A percentile compares a stretch with the other conserved stretches of the same genome.
phyloP scores from a whole-genome alignment of 257 asterid genomes.

The Mentha longifolia region DNA sequence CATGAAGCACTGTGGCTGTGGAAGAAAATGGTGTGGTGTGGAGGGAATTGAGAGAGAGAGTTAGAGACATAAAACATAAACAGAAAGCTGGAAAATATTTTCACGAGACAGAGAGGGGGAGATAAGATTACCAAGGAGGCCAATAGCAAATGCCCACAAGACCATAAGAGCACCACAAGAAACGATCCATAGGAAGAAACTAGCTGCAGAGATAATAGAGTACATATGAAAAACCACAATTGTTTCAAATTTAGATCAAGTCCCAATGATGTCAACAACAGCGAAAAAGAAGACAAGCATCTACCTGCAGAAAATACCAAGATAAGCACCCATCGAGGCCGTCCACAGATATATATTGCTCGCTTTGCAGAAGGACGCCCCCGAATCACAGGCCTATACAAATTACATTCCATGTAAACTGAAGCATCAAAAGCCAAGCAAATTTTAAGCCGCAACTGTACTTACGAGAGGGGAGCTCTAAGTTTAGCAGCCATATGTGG shows the following conservation, averaged over 20 bases:
- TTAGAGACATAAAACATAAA: conserved; percentile 9
- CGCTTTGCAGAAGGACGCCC: conserved; percentile 90
- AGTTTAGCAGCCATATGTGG: conserved; percentile 97
- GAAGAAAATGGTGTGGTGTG: conserved; percentile 45
- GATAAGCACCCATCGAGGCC: conserved; percentile 89
- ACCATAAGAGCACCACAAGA: conserved; percentile 81
- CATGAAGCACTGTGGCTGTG: conserved; percentile 78
- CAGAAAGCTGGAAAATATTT: background rate
- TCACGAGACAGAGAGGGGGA: background rate
- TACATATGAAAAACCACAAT: conserved; percentile 2
- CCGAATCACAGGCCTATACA: conserved; percentile 83
- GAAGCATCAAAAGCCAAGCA: conserved; percentile 24
- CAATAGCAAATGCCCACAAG: conserved; percentile 67
- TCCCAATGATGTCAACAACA: conserved; percentile 19
- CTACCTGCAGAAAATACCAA: conserved; percentile 62
- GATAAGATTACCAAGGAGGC: conserved; percentile 65
- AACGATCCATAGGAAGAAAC: conserved; percentile 77
- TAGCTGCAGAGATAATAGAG: conserved; percentile 50
- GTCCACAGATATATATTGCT: conserved; percentile 80
- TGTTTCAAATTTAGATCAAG: conserved; percentile 8
- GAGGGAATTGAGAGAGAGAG: conserved; percentile 32
- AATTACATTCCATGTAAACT: conserved; percentile 36
- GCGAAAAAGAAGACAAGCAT: background rate
- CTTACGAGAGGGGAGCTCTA: conserved; percentile 92
- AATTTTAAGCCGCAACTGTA: conserved; percentile 20